These are phyloP conservation scores for Quaeritorhiza haematococci DNA, from an alignment of 371 early-diverging fungal species.

Conservation along the genomic window DNA sequence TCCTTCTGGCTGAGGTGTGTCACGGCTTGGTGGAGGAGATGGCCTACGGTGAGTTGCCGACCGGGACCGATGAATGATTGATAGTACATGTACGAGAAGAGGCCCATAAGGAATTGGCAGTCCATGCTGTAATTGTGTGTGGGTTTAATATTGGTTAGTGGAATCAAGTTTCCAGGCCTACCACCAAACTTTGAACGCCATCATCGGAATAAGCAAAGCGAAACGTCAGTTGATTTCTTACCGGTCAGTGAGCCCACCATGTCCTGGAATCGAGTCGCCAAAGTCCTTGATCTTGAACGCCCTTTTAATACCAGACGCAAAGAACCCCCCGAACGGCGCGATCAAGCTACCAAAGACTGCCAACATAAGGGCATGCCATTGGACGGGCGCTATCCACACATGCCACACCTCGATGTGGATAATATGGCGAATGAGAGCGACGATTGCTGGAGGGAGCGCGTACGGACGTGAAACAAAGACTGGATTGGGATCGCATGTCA, in stretches of 20 bases:
- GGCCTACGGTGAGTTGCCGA: constrained; percentile 26
- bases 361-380: constrained; percentile 85
- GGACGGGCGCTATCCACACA: constrained; percentile 71
- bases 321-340: constrained; percentile 99
- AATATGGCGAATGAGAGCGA: constrained; percentile 24
- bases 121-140: constrained; percentile 16
- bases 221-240: constrained; percentile 80
- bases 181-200: background rate
- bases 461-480: constrained; percentile 59
- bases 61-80: constrained; percentile 60
- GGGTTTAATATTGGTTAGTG: constrained; percentile 1
- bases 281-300: constrained; percentile 99
- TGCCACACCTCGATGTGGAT: constrained; percentile 24
- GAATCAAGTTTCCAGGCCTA: background rate
- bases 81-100: constrained; percentile 91
- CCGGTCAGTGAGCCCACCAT: constrained; percentile 99
- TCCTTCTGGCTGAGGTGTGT: constrained; percentile 15
- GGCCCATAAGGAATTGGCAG: constrained; percentile 95
- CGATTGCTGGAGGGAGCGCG: constrained; percentile 42
- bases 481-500: constrained; percentile 62
- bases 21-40: constrained; percentile 26
- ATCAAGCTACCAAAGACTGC: constrained; percentile 93
- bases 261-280: constrained; percentile 95
- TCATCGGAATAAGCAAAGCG: background rate
- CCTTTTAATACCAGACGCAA: constrained; percentile 97